Evolutionary conservation across 75 land plant genomes (phyloP), one percentile per base, ranked within the genome.

Genomic region (Isoetes taiwanensis): DNA sequence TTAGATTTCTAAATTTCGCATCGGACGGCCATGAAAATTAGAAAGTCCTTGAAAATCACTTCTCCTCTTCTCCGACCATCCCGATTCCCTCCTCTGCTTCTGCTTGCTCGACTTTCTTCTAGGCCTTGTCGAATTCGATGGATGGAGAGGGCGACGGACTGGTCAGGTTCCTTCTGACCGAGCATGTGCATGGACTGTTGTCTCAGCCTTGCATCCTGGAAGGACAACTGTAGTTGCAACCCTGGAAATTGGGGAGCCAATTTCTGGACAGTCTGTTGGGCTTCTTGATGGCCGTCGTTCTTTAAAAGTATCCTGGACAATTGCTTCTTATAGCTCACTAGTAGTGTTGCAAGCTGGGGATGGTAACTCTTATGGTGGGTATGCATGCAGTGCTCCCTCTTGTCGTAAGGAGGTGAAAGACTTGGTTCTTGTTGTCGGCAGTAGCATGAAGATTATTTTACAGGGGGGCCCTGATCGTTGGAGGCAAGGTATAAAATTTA

Each of bases 391-490:
- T 64, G 34, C 50, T 5, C 20, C 29, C 17, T 57, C 21, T 30
- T 20, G 34, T 21, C 57, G 69, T 17, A 31, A 26, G 8, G 34
- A n/a, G 20, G 21, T 38, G 8, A 54, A 66, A 24, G 24, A 52
- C 34, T 39, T 93, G 30, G 63, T 65, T 35, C 85, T 93, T 67
- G 79, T 71, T 34, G 76, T 77, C 46, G 79, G 80, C 26, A 75
- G 86, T 42, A 57, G 63, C 12, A 65, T 84, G 66, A 78, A 74
- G 41, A 65, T 87, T 2, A 38, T 79, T 54, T 70, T 93, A 55
- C 31, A 33, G 54, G 98, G 95, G 12, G 98, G 86, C 21, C 98
- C 95, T 14, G 81, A 93, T 28, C 65, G 61, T 35, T 87, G 95
- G 98, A 70, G 66, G 2, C 58, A 74, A 39, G 79, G 65, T 33